Percentiles rank a stretch among this genome's conserved stretches.
Conservation (phyloP, 129 eudicot species). For the Smallanthus sonchifolius region DNA sequence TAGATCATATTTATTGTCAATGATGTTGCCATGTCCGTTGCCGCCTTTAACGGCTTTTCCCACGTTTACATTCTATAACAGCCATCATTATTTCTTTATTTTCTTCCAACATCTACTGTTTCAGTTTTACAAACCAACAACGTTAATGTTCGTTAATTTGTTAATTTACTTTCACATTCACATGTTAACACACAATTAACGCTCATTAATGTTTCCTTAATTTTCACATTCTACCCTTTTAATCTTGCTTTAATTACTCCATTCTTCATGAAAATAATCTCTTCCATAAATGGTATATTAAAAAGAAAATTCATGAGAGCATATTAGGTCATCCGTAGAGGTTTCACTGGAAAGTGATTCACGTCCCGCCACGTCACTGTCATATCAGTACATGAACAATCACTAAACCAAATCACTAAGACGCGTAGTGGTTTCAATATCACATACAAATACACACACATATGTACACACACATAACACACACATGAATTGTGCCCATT, state of each 20-base stretch:
- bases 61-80: constrained; percentile 5
- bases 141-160: neutral
- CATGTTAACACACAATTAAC: neutral
- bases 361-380: no score
- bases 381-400: no score
- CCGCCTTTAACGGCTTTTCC: constrained; percentile 41
- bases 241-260: neutral
- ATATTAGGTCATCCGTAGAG: no score
- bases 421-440: no score
- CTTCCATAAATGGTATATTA: neutral
- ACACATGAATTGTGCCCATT: no score
- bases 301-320: no score
- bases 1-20: constrained; percentile 4
- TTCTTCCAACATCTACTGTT: neutral
- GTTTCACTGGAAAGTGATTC: no score
- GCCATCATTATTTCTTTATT: neutral
- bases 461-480: no score
- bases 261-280: neutral
- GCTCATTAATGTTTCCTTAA: neutral
- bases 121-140: neutral
- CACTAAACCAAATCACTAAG: no score
- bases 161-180: neutral
- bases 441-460: no score
- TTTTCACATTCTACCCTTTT: neutral
- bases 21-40: constrained; percentile 28